A percentile compares a stretch with the other conserved stretches of the same genome.
Evolutionary conservation across 331 rosid genomes (phyloP).

Genomic region (Acacia concinna): DNA sequence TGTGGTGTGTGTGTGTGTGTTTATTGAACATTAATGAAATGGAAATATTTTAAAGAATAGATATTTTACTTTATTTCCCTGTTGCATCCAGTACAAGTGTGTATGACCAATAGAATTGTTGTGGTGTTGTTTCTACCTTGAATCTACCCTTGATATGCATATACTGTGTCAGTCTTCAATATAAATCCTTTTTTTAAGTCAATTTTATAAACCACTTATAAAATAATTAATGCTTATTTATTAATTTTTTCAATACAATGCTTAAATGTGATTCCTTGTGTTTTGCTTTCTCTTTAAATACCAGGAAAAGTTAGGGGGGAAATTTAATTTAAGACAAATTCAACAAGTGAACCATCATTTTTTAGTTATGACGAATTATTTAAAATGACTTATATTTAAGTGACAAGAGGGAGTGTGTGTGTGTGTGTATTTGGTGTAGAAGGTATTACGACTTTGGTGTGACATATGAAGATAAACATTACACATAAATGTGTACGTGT

Average conservation of each 20-base stretch:
- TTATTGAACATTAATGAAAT: neutral
- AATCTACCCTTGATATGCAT: neutral
- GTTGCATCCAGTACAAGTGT: neutral
- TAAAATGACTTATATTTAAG: no score
- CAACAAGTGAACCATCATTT: no score
- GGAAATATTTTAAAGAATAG: neutral
- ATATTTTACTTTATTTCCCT: neutral
- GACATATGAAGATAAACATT: no score
- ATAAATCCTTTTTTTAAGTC: no score
- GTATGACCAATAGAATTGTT: neutral
- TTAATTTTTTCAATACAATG: neutral
- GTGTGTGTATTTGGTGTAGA: neutral
- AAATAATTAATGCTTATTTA: no score
- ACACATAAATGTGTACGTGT: neutral
- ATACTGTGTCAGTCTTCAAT: neutral
- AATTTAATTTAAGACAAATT: no score
- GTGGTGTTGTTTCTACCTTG: neutral
- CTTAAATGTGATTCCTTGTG: no score
- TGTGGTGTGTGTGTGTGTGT: neutral
- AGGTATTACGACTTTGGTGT: neutral
- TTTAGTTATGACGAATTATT: no score
- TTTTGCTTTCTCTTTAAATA: no score
- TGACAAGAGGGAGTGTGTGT: neutral
- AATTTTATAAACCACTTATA: no score
- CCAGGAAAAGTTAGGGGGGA: no score